These are phyloP conservation scores for Pichia cabralensis DNA, from an alignment of 805 yeast species.

Conservation along the genomic window DNA sequence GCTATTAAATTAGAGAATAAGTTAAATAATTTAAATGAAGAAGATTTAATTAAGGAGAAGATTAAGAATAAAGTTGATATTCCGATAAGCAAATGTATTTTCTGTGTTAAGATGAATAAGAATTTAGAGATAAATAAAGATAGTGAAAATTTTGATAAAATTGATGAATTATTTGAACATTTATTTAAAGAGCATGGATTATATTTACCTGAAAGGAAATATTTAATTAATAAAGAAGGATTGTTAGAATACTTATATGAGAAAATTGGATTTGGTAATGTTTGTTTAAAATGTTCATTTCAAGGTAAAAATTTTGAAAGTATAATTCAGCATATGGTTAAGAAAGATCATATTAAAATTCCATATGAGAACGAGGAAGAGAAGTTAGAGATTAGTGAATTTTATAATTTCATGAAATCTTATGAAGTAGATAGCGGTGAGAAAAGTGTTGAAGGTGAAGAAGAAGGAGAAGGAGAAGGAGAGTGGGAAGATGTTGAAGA, in stretches of 20 bases:
- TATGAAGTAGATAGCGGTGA: constrained; percentile 27
- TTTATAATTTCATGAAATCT: constrained; percentile 73
- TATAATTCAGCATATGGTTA: constrained; percentile 77
- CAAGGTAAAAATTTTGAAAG: constrained; percentile 81
- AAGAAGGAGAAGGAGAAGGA: constrained; percentile 23
- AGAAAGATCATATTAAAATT: constrained; percentile 79
- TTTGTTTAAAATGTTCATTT: constrained; percentile 73
- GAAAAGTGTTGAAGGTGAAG: constrained; percentile 23
- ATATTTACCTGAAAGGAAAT: constrained; percentile 75
- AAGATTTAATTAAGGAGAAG: constrained; percentile 35
- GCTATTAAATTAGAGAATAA: constrained; percentile 10
- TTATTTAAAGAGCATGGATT: constrained; percentile 78
- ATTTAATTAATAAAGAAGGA: constrained; percentile 59
- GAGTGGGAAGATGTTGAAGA: constrained; percentile 26
- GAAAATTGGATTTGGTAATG: constrained; percentile 71
- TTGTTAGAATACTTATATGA: constrained; percentile 69
- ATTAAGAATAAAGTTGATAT: constrained; percentile 36
- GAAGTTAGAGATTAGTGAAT: constrained; percentile 62
- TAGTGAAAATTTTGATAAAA: constrained; percentile 24
- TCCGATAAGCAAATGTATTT: constrained; percentile 40
- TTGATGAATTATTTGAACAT: constrained; percentile 47
- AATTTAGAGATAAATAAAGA: no score
- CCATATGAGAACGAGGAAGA: constrained; percentile 83
- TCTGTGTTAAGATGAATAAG: no score
- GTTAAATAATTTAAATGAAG: constrained; percentile 25